Evolutionary conservation across 139 green algal species (phyloP).

Genomic region (Micromonas pusilla): DNA sequence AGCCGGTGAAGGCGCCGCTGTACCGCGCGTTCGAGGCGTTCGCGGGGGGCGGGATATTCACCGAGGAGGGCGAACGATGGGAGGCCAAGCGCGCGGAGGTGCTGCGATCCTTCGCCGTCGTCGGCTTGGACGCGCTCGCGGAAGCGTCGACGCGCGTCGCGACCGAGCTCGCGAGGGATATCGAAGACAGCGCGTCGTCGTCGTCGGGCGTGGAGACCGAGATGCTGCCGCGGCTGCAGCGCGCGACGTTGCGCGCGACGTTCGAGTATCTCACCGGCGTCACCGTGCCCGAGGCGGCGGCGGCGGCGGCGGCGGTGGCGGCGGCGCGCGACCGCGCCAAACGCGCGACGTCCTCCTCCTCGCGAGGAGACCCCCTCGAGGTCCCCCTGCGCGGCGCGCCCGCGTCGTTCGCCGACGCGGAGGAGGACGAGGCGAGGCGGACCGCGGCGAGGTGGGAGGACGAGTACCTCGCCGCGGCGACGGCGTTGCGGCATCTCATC

Average conservation of each 20-base stretch:
- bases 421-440: background rate
- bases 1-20: background rate
- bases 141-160: background rate
- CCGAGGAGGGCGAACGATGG: conserved; percentile 2
- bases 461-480: conserved; percentile 10
- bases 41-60: conserved; percentile 16
- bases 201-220: background rate
- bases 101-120: background rate
- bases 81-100: conserved; percentile 2
- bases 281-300: background rate
- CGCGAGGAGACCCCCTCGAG: no score
- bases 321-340: background rate
- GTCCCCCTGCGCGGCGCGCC: no score
- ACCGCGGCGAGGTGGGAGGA: background rate
- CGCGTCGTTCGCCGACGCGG: no score
- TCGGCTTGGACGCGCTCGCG: background rate
- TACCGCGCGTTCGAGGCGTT: conserved; percentile 21
- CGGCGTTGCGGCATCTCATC: conserved; percentile 7
- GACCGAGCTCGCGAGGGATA: background rate
- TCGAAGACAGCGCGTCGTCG: background rate
- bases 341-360: no score
- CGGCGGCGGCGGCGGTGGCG: no score
- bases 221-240: conserved; percentile 6
- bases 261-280: conserved; percentile 15
- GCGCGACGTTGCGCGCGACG: background rate